Percentiles rank a stretch among this genome's conserved stretches.
phyloP scores from a whole-genome alignment of 768 basidiomycete genomes.

The Agrocybe praecox region DNA sequence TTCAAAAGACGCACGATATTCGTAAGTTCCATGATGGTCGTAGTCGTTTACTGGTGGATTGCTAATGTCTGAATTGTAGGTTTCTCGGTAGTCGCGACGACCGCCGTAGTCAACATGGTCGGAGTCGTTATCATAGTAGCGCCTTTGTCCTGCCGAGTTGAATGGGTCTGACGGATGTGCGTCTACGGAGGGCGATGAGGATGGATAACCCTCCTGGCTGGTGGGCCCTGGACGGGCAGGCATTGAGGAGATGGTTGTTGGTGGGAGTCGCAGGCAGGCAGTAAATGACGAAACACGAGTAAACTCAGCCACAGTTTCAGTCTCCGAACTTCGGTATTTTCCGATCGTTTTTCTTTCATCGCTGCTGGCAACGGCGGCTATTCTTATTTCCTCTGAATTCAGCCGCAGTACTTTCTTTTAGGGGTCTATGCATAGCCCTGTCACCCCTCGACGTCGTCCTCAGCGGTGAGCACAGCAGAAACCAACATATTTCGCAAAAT shows the following conservation, averaged over 20 bases:
- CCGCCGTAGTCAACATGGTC: constrained; percentile 67
- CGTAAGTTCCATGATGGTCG: constrained; percentile 65
- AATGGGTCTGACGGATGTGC: constrained; percentile 73
- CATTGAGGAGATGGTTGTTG: constrained; percentile 35
- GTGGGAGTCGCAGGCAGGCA: constrained; percentile 2
- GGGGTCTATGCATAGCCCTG: not conserved
- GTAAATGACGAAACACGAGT: constrained; percentile 18
- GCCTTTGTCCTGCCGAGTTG: constrained; percentile 41
- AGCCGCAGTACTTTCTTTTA: not conserved
- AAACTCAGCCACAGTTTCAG: constrained; percentile 8
- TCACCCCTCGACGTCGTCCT: no score
- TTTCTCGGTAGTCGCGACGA: constrained; percentile 52
- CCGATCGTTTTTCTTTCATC: constrained; percentile 3
- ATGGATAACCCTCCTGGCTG: constrained; percentile 67
- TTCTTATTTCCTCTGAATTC: not conserved
- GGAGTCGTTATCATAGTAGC: constrained; percentile 78
- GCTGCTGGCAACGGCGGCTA: not conserved
- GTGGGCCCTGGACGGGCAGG: constrained; percentile 55
- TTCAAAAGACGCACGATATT: constrained; percentile 50
- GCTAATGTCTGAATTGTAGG: constrained; percentile 71
- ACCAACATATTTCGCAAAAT: not conserved
- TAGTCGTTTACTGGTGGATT: constrained; percentile 68
- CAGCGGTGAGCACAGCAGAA: not conserved
- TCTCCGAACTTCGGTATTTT: constrained; percentile 7
- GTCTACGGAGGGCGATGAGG: constrained; percentile 60